These are phyloP conservation scores for Podila epicladia DNA, from an alignment of 192 early-diverging fungal species.

Conservation along the genomic window DNA sequence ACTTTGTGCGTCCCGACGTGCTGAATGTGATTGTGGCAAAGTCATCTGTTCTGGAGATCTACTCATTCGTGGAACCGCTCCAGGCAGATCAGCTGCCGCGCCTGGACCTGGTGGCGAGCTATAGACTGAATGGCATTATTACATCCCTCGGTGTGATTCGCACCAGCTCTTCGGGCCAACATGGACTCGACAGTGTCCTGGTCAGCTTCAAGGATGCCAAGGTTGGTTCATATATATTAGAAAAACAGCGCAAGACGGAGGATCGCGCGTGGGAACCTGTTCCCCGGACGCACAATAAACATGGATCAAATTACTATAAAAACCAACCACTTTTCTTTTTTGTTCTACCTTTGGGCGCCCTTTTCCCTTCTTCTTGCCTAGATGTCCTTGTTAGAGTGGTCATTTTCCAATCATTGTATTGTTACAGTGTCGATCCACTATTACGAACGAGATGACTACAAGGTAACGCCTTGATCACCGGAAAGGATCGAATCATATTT, in stretches of 20 bases:
- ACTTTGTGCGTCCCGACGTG: conserved; percentile 67
- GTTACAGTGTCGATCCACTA: conserved; percentile 96
- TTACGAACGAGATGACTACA: conserved; percentile 93
- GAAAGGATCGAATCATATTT: neutral
- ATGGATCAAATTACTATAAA: conserved; percentile 5
- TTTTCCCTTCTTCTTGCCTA: conserved; percentile 49
- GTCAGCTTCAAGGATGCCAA: conserved; percentile 87
- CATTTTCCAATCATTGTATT: conserved; percentile 73
- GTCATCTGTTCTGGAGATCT: conserved; percentile 73
- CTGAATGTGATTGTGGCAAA: conserved; percentile 75
- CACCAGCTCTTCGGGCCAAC: conserved; percentile 69
- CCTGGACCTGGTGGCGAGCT: conserved; percentile 72
- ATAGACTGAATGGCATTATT: conserved; percentile 74
- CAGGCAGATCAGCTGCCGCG: conserved; percentile 52
- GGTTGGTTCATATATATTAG: conserved; percentile 56
- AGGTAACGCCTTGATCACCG: conserved; percentile 52
- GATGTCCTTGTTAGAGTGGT: conserved; percentile 94
- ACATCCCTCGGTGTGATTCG: conserved; percentile 76
- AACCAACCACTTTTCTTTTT: conserved; percentile 10
- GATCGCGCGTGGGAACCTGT: neutral
- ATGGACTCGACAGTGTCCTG: conserved; percentile 77
- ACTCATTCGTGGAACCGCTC: conserved; percentile 66
- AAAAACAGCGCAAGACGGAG: neutral
- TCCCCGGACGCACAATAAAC: neutral
- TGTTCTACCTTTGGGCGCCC: neutral